These are phyloP conservation scores for Candida anglica DNA, from an alignment of 805 yeast genomes.

Conservation along the genomic window DNA sequence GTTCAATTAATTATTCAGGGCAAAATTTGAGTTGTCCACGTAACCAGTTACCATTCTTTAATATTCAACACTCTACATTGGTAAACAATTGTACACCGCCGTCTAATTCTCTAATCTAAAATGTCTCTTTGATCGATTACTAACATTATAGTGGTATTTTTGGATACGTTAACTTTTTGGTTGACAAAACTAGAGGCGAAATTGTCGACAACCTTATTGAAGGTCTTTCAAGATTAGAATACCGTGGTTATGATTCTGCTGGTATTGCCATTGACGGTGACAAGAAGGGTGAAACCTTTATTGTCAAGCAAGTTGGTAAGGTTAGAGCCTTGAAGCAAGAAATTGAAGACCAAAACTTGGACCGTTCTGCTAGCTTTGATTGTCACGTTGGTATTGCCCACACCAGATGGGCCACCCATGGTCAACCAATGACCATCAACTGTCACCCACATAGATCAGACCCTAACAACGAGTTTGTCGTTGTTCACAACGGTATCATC, in stretches of 20 bases:
- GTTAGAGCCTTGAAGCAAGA: slow-evolving; percentile 75
- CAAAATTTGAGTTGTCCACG: no score
- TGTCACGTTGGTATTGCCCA: slow-evolving; percentile 97
- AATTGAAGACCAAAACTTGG: slow-evolving; percentile 47
- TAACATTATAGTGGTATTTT: slow-evolving; percentile 99
- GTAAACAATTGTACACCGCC: no score
- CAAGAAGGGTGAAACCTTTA: slow-evolving; percentile 60
- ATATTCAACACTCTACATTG: no score
- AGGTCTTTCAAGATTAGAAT: slow-evolving; percentile 82
- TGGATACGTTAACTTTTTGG: slow-evolving; percentile 95
- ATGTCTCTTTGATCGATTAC: no score
- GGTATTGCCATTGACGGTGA: slow-evolving; percentile 96
- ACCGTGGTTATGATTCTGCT: slow-evolving; percentile 97
- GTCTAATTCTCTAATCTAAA: no score
- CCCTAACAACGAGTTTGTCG: slow-evolving; percentile 72
- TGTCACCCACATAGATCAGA: slow-evolving; percentile 98
- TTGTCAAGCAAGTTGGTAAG: slow-evolving; percentile 87
- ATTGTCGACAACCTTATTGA: slow-evolving; percentile 85
- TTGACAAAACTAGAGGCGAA: slow-evolving; percentile 88
- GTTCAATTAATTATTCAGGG: no score
- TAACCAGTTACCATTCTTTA: no score
- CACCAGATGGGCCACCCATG: slow-evolving; percentile 99
- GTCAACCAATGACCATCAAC: slow-evolving; percentile 79
- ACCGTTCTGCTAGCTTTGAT: slow-evolving; percentile 62
- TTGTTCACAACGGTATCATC: slow-evolving; percentile 97